Conservation (phyloP, 2,329 filamentous ascomycete genomes). For the Plenodomus lindquistii region DNA sequence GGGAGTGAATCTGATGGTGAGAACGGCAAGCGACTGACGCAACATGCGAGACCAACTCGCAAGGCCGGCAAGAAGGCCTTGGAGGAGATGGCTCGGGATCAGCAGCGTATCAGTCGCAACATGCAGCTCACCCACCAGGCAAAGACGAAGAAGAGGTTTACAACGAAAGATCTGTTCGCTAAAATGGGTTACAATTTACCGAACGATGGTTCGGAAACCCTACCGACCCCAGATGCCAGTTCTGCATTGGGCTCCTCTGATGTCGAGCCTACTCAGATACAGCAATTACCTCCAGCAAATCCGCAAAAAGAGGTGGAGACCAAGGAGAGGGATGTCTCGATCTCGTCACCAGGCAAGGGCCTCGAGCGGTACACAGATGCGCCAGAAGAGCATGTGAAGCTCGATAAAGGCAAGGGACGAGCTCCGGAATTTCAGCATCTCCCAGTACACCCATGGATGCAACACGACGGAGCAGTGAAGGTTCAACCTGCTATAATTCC, state of each 20-base stretch:
- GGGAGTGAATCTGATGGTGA: constrained; percentile 61
- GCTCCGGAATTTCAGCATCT: constrained; percentile 48
- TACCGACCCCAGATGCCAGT: constrained; percentile 45
- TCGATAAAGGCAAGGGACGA: constrained; percentile 66
- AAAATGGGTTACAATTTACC: constrained; percentile 73
- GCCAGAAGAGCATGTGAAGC: constrained; percentile 21
- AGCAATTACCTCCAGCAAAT: constrained; percentile 51
- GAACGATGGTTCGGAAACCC: constrained; percentile 11
- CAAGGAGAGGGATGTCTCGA: constrained; percentile 6
- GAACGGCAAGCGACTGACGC: constrained; percentile 58
- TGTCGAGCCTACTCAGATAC: constrained; percentile 44
- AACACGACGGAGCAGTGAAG: constrained; percentile 12
- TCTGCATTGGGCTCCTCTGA: constrained; percentile 66
- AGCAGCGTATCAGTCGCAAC: constrained; percentile 84
- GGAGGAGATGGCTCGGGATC: constrained; percentile 93
- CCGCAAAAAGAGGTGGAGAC: constrained; percentile 37
- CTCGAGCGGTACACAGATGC: constrained; percentile 4
- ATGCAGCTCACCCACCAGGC: constrained; percentile 91
- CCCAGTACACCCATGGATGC: constrained; percentile 29
- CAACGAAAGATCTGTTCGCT: constrained; percentile 79
- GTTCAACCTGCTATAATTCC: constrained; percentile 12
- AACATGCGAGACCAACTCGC: constrained; percentile 69
- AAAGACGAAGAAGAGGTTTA: constrained; percentile 84
- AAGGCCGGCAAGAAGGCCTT: constrained; percentile 94
- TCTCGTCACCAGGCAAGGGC: constrained; percentile 4